Conservation (phyloP, 495 filamentous ascomycete species). For the Apodospora peruviana region DNA sequence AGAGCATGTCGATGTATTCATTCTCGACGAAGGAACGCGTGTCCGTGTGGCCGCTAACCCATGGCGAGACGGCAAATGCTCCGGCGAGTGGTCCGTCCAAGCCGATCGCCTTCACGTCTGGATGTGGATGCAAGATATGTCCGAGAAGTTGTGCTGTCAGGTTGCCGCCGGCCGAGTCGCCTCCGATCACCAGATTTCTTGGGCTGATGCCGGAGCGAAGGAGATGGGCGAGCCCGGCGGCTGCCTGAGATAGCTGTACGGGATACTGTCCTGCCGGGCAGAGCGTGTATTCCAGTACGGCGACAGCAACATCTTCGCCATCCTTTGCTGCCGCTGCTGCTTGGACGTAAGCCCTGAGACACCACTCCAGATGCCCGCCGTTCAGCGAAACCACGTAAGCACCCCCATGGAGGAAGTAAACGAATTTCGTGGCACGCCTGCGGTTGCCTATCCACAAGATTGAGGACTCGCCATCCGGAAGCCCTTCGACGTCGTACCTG, state of each 20-base stretch:
- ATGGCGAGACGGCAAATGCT: conserved; percentile 25
- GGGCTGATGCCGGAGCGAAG: conserved; percentile 16
- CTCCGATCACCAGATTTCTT: conserved; percentile 21
- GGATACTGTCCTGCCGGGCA: conserved; percentile 21
- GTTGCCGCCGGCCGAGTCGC: conserved; percentile 30
- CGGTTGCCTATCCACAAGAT: conserved; percentile 30
- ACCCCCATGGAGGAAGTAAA: conserved; percentile 32
- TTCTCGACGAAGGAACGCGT: conserved; percentile 11
- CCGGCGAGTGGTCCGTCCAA: conserved; percentile 17
- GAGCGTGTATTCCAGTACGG: conserved; percentile 27
- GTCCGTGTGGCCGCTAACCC: conserved; percentile 11
- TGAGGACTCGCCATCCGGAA: conserved; percentile 16
- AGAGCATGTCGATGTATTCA: conserved; percentile 25
- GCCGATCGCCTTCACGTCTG: conserved; percentile 2
- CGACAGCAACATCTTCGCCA: conserved; percentile 24
- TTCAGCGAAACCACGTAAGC: conserved; percentile 20
- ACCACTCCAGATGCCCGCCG: conserved; percentile 23
- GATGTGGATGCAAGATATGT: conserved; percentile 24
- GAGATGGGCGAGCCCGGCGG: conserved; percentile 16
- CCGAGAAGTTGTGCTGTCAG: conserved; percentile 20
- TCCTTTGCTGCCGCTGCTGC: conserved; percentile 2
- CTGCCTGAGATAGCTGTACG: conserved; percentile 23
- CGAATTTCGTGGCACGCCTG: conserved; percentile 21
- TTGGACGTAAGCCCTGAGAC: conserved; percentile 18
- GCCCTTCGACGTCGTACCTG: conserved; percentile 7